phyloP scores from a whole-genome alignment of 2,329 filamentous ascomycete genomes.

The Penicillium brasilianum region DNA sequence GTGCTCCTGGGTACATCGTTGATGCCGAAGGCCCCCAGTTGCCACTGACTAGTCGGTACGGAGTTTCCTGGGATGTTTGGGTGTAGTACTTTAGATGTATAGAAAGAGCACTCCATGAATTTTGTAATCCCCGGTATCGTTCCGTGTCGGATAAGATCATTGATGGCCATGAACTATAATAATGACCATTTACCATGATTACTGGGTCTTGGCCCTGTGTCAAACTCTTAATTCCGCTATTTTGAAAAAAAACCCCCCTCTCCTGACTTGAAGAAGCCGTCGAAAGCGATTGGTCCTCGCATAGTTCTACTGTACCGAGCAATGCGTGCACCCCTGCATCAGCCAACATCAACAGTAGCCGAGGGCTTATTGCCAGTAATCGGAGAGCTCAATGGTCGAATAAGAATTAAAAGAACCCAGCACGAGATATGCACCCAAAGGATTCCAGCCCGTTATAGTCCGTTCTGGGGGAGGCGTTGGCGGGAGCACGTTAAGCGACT shows the following conservation, averaged over 20 bases:
- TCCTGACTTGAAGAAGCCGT: not conserved
- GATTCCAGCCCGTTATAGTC: no score
- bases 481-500: conserved; percentile 16
- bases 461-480: not conserved
- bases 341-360: not conserved
- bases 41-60: conserved; percentile 25
- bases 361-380: not conserved
- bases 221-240: no score
- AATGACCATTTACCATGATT: not conserved
- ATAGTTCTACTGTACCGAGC: not conserved
- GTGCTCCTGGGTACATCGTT: conserved; percentile 43
- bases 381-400: not conserved
- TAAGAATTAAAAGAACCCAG: not conserved
- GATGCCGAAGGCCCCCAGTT: conserved; percentile 44
- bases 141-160: not conserved
- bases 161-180: not conserved
- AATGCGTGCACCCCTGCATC: not conserved
- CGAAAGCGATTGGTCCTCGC: not conserved
- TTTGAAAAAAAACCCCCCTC: no score
- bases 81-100: conserved; percentile 18
- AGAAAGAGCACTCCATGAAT: no score
- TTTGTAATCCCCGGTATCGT: not conserved
- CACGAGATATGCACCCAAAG: not conserved
- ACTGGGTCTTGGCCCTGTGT: no score
- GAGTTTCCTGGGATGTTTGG: conserved; percentile 32